These are phyloP conservation scores for Skeletonema grethae DNA, from an alignment of 108 stramenopile genomes.

Conservation along the genomic window DNA sequence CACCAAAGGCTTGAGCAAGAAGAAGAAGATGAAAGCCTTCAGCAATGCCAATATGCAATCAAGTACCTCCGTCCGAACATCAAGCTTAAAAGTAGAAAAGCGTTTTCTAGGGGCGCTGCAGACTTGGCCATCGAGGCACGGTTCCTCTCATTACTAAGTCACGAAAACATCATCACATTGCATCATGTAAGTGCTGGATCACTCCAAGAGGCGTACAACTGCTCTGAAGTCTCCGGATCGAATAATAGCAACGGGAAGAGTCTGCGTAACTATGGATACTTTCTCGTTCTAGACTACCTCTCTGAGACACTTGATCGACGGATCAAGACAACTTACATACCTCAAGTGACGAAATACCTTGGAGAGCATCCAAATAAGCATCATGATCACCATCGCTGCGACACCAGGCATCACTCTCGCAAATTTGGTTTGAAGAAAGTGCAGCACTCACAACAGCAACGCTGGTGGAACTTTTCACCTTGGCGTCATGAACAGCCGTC, in stretches of 20 bases:
- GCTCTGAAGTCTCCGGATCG: conserved; percentile 15
- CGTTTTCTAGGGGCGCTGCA: conserved; percentile 60
- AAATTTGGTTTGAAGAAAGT: not conserved
- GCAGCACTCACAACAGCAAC: not conserved
- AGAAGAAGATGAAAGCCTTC: not conserved
- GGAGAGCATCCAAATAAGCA: conserved; percentile 33
- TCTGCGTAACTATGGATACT: conserved; percentile 56
- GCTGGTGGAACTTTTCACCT: conserved; percentile 2
- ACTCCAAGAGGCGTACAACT: conserved; percentile 41
- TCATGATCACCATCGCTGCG: conserved; percentile 29
- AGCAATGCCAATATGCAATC: conserved; percentile 50
- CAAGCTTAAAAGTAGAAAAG: conserved; percentile 55
- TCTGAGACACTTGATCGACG: conserved; percentile 54
- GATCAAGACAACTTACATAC: conserved; percentile 39
- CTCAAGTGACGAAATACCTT: conserved; percentile 12
- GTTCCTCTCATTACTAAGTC: conserved; percentile 58
- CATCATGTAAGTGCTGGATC: conserved; percentile 62
- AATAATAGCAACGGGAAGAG: not conserved
- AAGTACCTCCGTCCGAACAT: conserved; percentile 57
- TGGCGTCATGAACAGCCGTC: not conserved
- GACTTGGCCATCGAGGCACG: conserved; percentile 76
- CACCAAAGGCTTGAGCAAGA: conserved; percentile 12
- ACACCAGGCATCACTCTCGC: not conserved
- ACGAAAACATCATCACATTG: conserved; percentile 68
- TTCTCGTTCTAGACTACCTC: conserved; percentile 67